Percentiles rank a stretch among this genome's conserved stretches.
Conservation (phyloP, 345 rosid species). For the Linum trigynum region DNA sequence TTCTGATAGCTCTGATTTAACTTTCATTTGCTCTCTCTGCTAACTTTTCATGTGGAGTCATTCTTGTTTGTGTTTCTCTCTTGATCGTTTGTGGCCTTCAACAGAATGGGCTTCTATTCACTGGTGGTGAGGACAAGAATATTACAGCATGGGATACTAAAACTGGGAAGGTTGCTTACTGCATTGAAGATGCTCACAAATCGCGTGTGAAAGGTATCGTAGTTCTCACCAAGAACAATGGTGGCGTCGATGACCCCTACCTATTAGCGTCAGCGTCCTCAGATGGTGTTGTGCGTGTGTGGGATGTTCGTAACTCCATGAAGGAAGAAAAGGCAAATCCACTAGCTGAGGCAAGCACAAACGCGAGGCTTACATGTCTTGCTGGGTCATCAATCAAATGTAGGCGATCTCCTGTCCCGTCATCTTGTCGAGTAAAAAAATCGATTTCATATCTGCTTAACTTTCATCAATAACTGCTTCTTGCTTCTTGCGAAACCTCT, state of each 20-base stretch:
- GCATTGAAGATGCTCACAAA: conserved; percentile 68
- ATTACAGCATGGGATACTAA: conserved; percentile 87
- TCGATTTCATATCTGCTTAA: too few relatives aligned
- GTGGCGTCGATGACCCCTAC: conserved; percentile 48
- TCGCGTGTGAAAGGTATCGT: conserved; percentile 83
- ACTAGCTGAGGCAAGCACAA: conserved; percentile 70
- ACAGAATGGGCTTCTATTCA: conserved; percentile 66
- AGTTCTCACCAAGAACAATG: conserved; percentile 43
- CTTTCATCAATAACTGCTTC: too few relatives aligned
- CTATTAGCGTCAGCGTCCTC: conserved; percentile 79
- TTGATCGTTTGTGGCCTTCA: conserved; percentile 2
- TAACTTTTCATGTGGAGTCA: background rate
- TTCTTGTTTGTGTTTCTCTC: background rate
- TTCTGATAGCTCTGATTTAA: background rate
- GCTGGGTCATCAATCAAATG: conserved; percentile 40
- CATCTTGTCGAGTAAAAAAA: background rate
- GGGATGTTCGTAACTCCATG: conserved; percentile 73
- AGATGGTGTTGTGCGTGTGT: conserved; percentile 82
- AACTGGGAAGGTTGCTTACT: conserved; percentile 67
- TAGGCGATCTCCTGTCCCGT: background rate
- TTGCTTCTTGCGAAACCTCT: too few relatives aligned
- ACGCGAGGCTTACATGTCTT: conserved; percentile 88
- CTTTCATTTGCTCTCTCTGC: background rate
- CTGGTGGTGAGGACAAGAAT: conserved; percentile 81
- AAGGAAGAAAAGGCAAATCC: conserved; percentile 53